Evolutionary conservation across 2,329 filamentous ascomycete species (phyloP).

Genomic region (Lachnellula occidentalis): DNA sequence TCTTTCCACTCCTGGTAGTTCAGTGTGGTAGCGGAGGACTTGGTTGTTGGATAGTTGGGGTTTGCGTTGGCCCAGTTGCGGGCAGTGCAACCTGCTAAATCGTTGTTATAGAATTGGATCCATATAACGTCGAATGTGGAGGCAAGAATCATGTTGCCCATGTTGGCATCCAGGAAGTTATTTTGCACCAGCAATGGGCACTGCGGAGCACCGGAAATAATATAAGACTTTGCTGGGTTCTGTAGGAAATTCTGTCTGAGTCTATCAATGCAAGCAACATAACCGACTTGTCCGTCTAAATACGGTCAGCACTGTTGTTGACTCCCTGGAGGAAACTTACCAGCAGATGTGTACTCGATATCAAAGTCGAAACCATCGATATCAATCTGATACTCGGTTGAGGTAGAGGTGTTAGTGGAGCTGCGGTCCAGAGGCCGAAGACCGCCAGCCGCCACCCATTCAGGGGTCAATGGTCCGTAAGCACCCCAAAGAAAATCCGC

Average conservation of each 20-base stretch:
- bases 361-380: slow-evolving; percentile 33
- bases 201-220: slow-evolving; percentile 31
- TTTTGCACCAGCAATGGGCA: slow-evolving; percentile 20
- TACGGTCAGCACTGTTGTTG: slow-evolving; percentile 6
- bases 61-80: slow-evolving; percentile 21
- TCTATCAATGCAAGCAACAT: slow-evolving; percentile 25
- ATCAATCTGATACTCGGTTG: slow-evolving; percentile 18
- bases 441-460: slow-evolving; percentile 29
- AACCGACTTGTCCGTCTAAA: slow-evolving; percentile 23
- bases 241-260: slow-evolving; percentile 24
- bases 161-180: slow-evolving; percentile 21
- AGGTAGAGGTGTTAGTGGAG: slow-evolving; percentile 8
- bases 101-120: slow-evolving; percentile 32
- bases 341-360: slow-evolving; percentile 24
- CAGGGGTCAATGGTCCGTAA: slow-evolving; percentile 35
- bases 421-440: slow-evolving; percentile 27
- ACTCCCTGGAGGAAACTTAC: slow-evolving; percentile 7
- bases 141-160: slow-evolving; percentile 24
- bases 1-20: slow-evolving; percentile 25
- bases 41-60: slow-evolving; percentile 3
- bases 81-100: slow-evolving; percentile 21
- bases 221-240: slow-evolving; percentile 25
- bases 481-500: slow-evolving; percentile 36
- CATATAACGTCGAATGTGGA: slow-evolving; percentile 29
- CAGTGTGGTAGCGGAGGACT: slow-evolving; percentile 11